A percentile compares a stretch with the other conserved stretches of the same genome.
Evolutionary conservation across 768 basidiomycete species (phyloP).

Genomic region (Grammothele lineata): DNA sequence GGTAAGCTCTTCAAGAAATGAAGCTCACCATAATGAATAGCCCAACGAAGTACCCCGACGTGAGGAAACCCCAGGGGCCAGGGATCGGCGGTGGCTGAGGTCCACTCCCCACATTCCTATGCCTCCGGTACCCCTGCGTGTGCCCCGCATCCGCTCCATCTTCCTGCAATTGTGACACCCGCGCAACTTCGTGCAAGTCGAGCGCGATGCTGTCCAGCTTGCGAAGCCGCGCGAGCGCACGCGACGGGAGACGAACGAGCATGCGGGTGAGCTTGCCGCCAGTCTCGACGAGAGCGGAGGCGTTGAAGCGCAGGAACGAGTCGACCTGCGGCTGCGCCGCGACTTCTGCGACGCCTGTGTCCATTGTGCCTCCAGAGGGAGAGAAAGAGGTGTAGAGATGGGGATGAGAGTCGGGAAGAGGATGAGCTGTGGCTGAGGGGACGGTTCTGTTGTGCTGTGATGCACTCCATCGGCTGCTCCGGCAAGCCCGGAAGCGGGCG

Average conservation of each 20-base stretch:
- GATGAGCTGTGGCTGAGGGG: too few species aligned
- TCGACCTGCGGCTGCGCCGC: neutral
- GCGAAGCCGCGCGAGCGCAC: conserved; percentile 37
- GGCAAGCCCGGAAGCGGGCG: too few species aligned
- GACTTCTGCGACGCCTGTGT: too few species aligned
- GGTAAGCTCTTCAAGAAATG: neutral
- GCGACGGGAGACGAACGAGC: conserved; percentile 39
- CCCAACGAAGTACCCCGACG: conserved; percentile 68
- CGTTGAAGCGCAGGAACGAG: conserved; percentile 4
- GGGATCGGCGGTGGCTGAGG: conserved; percentile 33
- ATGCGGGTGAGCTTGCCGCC: conserved; percentile 22
- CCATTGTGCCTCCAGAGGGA: too few species aligned
- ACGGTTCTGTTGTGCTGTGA: too few species aligned
- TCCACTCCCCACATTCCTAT: neutral
- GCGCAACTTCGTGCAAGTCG: conserved; percentile 4
- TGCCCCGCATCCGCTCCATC: neutral
- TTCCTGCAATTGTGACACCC: neutral
- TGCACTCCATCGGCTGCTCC: too few species aligned
- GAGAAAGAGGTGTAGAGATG: too few species aligned
- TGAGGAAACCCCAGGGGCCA: conserved; percentile 68
- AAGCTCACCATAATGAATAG: conserved; percentile 58
- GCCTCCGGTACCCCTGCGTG: conserved; percentile 1
- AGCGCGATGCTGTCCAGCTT: conserved; percentile 27
- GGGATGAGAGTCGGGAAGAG: too few species aligned
- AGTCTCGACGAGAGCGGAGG: conserved; percentile 17